phyloP scores from a whole-genome alignment of 257 asterid genomes.

The Jaltomata sinuosa region DNA sequence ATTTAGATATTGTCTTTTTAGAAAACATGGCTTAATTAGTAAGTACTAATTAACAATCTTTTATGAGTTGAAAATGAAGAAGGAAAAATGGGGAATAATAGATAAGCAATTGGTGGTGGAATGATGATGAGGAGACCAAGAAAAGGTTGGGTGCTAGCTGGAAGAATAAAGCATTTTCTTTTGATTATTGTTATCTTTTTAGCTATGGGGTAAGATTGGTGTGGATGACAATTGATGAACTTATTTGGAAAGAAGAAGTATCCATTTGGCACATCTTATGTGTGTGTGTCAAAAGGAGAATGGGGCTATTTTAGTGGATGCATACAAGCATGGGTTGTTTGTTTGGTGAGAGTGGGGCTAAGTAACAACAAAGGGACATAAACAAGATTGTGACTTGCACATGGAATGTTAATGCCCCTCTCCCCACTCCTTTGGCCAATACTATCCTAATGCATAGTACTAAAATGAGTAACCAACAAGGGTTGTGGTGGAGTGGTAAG shows the following conservation, averaged over 20 bases:
- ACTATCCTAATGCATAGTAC: neutral
- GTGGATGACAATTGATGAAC: conserved; percentile 1
- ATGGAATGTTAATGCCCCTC: conserved; percentile 15
- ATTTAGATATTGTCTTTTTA: neutral
- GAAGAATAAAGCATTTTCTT: neutral
- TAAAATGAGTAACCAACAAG: too few species aligned
- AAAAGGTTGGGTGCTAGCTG: neutral
- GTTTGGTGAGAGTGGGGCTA: conserved; percentile 11
- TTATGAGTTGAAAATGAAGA: neutral
- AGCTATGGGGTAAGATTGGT: neutral
- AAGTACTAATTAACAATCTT: neutral
- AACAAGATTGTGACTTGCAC: conserved; percentile 29
- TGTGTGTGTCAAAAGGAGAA: neutral
- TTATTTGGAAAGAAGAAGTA: conserved; percentile 4
- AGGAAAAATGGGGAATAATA: neutral
- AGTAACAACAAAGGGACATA: conserved; percentile 5
- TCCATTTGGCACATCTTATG: neutral
- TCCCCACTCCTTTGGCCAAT: neutral
- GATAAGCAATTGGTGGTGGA: neutral
- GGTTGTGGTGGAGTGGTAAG: too few species aligned
- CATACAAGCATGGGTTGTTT: conserved; percentile 6
- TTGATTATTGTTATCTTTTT: neutral
- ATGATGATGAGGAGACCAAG: neutral
- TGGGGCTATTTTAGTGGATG: conserved; percentile 14
- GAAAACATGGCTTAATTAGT: neutral